Evolutionary conservation across 805 yeast genomes (phyloP).

Genomic region (Yarrowia sp.): DNA sequence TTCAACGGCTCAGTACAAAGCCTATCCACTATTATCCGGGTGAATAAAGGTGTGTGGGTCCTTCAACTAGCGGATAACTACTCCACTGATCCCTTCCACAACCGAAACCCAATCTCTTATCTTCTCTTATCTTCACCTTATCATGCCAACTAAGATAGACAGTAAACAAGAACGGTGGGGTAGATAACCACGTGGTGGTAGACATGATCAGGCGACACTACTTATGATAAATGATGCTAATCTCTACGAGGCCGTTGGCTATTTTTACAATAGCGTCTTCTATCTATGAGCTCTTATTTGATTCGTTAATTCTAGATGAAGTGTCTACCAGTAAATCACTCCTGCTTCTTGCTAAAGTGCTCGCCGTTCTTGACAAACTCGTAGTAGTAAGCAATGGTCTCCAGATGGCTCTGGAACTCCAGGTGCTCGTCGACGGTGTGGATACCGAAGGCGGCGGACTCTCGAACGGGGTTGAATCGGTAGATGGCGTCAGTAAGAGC

Average conservation of each 20-base stretch:
- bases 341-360: slow-evolving; percentile 1
- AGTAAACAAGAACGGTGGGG: slow-evolving; percentile 5
- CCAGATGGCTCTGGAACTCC: slow-evolving; percentile 60
- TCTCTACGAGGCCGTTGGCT: too few species aligned
- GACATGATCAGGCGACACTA: too few species aligned
- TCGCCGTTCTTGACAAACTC: slow-evolving; percentile 47
- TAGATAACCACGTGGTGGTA: slow-evolving; percentile 1
- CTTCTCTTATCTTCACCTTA: slow-evolving; percentile 12
- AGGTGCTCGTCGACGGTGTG: slow-evolving; percentile 71
- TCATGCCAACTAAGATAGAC: slow-evolving; percentile 10
- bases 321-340: too few species aligned
- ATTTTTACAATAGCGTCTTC: too few species aligned
- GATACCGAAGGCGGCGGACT: slow-evolving; percentile 49
- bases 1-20: too few species aligned
- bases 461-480: slow-evolving; percentile 59
- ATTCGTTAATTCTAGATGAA: too few species aligned
- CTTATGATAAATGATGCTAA: too few species aligned
- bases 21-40: not conserved
- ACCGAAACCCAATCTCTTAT: slow-evolving; percentile 11
- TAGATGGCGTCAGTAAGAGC: slow-evolving; percentile 62
- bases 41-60: slow-evolving; percentile 1
- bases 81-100: slow-evolving; percentile 4
- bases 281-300: too few species aligned
- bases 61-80: not conserved
- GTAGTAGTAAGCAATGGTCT: slow-evolving; percentile 48